Percentiles rank a stretch among this genome's conserved stretches.
Evolutionary conservation across 768 basidiomycete genomes (phyloP).

Genomic region (Suillus sp.): DNA sequence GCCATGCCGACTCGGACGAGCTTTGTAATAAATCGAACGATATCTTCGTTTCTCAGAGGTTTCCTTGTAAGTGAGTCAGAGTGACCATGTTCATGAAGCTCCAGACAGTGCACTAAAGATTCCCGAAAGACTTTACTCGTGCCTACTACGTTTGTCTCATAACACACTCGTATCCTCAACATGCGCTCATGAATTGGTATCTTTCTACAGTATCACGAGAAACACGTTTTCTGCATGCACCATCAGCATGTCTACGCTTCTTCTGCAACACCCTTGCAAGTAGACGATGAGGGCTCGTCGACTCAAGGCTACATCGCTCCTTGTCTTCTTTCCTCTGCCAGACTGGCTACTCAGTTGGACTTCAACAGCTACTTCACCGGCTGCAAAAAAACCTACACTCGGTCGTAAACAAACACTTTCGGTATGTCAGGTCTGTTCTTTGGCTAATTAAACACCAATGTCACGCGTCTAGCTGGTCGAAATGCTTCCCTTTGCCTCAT

Average conservation of each 20-base stretch:
- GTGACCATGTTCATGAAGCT: not conserved
- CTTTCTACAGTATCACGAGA: not conserved
- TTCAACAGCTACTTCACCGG: slow-evolving; percentile 13
- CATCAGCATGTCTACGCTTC: slow-evolving; percentile 28
- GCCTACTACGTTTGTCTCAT: not conserved
- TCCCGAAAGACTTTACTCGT: not conserved
- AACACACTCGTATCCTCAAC: not conserved
- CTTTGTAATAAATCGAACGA: not conserved
- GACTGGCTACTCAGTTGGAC: not conserved
- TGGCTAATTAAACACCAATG: slow-evolving; percentile 18
- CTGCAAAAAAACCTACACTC: slow-evolving; percentile 32
- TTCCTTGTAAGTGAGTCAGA: not conserved
- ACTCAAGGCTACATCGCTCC: slow-evolving; percentile 8
- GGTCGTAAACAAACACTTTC: slow-evolving; percentile 31
- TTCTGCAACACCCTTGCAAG: slow-evolving; percentile 25
- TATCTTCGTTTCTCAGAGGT: not conserved
- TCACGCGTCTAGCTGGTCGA: slow-evolving; percentile 35
- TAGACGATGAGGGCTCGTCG: slow-evolving; percentile 34
- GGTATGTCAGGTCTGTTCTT: slow-evolving; percentile 27
- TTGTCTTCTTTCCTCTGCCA: slow-evolving; percentile 24
- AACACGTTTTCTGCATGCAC: slow-evolving; percentile 33
- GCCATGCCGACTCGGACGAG: not conserved
- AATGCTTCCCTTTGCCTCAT: slow-evolving; percentile 40
- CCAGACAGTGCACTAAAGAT: not conserved
- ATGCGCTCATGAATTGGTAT: not conserved